Evolutionary conservation across 2,329 filamentous ascomycete genomes (phyloP).

Genomic region (Xylaria sp.): DNA sequence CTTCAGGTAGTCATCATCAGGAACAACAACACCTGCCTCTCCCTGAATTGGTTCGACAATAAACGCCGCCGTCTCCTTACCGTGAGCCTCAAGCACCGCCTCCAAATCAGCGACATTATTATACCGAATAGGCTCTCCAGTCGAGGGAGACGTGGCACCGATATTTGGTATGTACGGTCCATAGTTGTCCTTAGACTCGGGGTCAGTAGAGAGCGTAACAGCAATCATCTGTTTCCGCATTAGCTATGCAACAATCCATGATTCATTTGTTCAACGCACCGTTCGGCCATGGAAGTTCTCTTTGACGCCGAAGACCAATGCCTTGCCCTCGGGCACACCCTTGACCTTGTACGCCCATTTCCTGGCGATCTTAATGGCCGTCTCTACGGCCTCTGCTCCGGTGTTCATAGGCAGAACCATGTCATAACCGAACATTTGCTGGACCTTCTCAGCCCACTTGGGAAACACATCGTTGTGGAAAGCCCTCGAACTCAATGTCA

Average conservation of each 20-base stretch:
- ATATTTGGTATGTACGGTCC: slow-evolving; percentile 94
- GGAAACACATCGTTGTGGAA: slow-evolving; percentile 99
- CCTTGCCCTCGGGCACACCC: slow-evolving; percentile 84
- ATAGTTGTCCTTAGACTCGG: slow-evolving; percentile 96
- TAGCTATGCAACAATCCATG: slow-evolving; percentile 25
- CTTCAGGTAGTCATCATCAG: slow-evolving; percentile 85
- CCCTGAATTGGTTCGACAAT: slow-evolving; percentile 97
- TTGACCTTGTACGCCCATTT: slow-evolving; percentile 99
- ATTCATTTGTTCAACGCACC: slow-evolving; percentile 59
- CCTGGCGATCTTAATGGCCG: slow-evolving; percentile 91
- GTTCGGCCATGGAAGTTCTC: slow-evolving; percentile 98
- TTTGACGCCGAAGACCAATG: slow-evolving; percentile 81
- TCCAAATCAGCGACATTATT: slow-evolving; percentile 86
- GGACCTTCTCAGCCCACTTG: slow-evolving; percentile 92
- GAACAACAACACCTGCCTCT: slow-evolving; percentile 95
- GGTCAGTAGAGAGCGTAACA: slow-evolving; percentile 93
- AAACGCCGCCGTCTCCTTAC: slow-evolving; percentile 88
- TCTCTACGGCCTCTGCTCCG: slow-evolving; percentile 95
- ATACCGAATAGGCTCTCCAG: slow-evolving; percentile 82
- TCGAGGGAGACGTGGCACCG: slow-evolving; percentile 79
- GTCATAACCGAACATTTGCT: slow-evolving; percentile 89
- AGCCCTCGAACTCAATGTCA: slow-evolving; percentile 92
- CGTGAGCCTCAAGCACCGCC: slow-evolving; percentile 80
- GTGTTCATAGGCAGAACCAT: slow-evolving; percentile 99
- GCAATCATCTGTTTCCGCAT: slow-evolving; percentile 76